A percentile compares a stretch with the other conserved stretches of the same genome.
Evolutionary conservation across 1,284 basidiomycete species (phyloP).

Genomic region (Vanrija sp.): DNA sequence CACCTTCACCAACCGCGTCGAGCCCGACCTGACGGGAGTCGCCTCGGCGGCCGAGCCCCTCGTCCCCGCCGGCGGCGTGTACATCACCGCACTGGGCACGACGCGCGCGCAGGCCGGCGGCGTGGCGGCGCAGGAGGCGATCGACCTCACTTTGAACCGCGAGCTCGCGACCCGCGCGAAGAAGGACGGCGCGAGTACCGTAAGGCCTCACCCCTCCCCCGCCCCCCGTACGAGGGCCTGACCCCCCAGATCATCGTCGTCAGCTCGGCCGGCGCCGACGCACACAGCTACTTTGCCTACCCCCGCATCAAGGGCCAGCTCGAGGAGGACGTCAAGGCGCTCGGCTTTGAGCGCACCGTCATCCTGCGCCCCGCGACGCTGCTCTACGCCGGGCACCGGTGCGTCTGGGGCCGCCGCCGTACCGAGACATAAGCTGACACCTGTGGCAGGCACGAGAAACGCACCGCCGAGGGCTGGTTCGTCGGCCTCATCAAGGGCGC

Average conservation of each 20-base stretch:
- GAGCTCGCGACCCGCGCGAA: constrained; percentile 39
- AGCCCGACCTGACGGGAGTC: constrained; percentile 22
- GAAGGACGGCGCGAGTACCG: constrained; percentile 37
- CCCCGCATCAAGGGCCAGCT: constrained; percentile 41
- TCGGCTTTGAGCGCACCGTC: constrained; percentile 35
- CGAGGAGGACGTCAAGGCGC: constrained; percentile 35
- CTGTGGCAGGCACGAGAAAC: constrained; percentile 13
- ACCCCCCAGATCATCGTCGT: constrained; percentile 39
- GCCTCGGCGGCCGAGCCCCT: constrained; percentile 13
- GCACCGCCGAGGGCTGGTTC: constrained; percentile 15
- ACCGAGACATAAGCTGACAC: background rate
- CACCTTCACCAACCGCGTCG: constrained; percentile 27
- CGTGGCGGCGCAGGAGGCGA: constrained; percentile 25
- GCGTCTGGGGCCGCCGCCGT: constrained; percentile 2
- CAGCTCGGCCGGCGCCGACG: constrained; percentile 26
- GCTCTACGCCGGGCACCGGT: constrained; percentile 32
- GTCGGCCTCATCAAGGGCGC: constrained; percentile 17
- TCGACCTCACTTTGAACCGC: constrained; percentile 41
- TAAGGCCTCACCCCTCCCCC: too few relatives aligned
- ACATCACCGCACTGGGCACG: constrained; percentile 40
- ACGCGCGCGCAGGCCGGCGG: constrained; percentile 39
- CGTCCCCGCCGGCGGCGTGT: constrained; percentile 22
- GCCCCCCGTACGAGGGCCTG: too few relatives aligned
- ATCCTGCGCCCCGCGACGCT: constrained; percentile 43
- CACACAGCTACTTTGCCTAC: constrained; percentile 31